phyloP scores from a whole-genome alignment of 768 basidiomycete genomes.

The Pleurotus cornucopiae region DNA sequence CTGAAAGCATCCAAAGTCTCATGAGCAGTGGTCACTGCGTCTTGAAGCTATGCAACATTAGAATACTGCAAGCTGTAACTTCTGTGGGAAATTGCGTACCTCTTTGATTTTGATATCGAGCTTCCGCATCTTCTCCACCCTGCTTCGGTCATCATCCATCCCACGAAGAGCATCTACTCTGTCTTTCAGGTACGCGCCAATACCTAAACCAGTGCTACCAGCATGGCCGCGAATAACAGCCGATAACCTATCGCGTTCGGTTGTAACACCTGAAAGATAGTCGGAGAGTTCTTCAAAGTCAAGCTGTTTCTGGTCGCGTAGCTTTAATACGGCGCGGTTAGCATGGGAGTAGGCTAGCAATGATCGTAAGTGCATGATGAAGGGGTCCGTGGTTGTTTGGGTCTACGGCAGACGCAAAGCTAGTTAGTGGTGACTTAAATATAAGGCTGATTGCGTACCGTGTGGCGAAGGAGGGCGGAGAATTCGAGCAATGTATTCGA shows the following conservation, averaged over 20 bases:
- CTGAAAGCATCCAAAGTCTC: conserved; percentile 97
- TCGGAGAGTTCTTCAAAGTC: conserved; percentile 97
- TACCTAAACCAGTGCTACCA: conserved; percentile 76
- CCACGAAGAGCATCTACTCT: conserved; percentile 89
- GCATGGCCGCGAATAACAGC: conserved; percentile 88
- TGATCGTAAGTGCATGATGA: conserved; percentile 86
- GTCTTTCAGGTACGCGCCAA: conserved; percentile 89
- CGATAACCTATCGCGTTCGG: conserved; percentile 89
- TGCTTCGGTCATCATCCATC: conserved; percentile 86
- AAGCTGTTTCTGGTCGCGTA: conserved; percentile 97
- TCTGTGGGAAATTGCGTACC: conserved; percentile 36
- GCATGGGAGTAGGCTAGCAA: conserved; percentile 91
- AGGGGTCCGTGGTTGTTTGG: conserved; percentile 87
- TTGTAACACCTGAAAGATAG: conserved; percentile 88
- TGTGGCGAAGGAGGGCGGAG: conserved; percentile 82
- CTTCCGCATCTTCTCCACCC: conserved; percentile 92
- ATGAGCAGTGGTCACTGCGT: conserved; percentile 91
- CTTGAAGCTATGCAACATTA: conserved; percentile 66
- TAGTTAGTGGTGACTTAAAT: no score
- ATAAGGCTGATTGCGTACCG: conserved; percentile 39
- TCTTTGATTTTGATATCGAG: conserved; percentile 94
- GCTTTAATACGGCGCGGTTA: conserved; percentile 89
- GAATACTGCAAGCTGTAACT: background rate
- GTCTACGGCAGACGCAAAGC: conserved; percentile 45
- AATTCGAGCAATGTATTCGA: conserved; percentile 96